Conservation (phyloP, 225 moss, liverwort and hornwort species). For the Ulota crispa region DNA sequence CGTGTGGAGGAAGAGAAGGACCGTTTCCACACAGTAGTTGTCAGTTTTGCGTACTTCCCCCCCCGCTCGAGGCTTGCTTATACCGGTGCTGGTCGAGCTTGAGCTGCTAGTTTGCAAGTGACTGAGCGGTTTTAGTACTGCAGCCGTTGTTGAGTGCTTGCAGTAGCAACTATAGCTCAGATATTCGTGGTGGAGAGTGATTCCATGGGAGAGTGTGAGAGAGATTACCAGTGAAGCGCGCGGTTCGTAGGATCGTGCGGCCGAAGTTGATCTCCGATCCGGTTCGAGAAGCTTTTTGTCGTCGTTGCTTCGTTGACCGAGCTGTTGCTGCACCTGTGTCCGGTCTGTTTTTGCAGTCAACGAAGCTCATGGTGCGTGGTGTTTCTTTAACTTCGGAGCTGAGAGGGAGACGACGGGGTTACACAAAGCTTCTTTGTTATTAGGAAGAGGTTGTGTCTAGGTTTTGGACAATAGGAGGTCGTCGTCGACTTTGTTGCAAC, state of each 20-base stretch:
- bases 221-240: not conserved
- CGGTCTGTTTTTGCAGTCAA: not conserved
- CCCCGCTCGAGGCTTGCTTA: not conserved
- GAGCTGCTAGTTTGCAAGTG: not conserved
- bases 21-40: slow-evolving; percentile 2
- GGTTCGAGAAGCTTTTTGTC: not conserved
- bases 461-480: not conserved
- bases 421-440: not conserved
- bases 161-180: not conserved
- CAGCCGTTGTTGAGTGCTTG: not conserved
- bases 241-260: slow-evolving; percentile 7
- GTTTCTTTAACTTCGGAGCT: not conserved
- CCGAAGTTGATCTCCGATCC: slow-evolving; percentile 14
- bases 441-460: slow-evolving; percentile 13
- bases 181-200: slow-evolving; percentile 19
- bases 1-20: slow-evolving; percentile 9
- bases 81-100: not conserved
- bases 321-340: not conserved
- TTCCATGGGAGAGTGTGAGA: slow-evolving; percentile 20
- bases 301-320: not conserved
- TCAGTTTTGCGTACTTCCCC: slow-evolving; percentile 1
- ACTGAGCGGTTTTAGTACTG: not conserved
- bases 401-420: not conserved
- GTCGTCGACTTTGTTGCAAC: not conserved
- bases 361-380: slow-evolving; percentile 2